These are phyloP conservation scores for Pezizomycotina sp. DNA, from an alignment of 2,329 filamentous ascomycete genomes.

Conservation along the genomic window DNA sequence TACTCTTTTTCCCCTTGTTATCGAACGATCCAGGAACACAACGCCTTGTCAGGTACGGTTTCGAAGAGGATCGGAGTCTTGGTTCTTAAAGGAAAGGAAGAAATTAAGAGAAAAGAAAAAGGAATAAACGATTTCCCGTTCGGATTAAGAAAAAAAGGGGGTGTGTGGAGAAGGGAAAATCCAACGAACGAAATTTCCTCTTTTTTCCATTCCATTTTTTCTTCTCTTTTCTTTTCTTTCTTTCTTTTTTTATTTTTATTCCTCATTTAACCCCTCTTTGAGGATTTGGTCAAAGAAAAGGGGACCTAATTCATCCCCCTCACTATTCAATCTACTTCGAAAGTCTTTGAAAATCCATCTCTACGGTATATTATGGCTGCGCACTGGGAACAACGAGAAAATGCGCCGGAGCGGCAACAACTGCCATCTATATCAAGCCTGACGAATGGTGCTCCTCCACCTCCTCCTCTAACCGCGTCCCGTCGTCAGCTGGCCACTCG, in stretches of 20 bases:
- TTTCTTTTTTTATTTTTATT: too few species aligned
- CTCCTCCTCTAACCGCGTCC: conserved; percentile 13
- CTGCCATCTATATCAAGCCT: conserved; percentile 18
- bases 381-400: too few species aligned
- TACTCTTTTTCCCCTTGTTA: too few species aligned
- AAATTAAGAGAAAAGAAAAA: neutral
- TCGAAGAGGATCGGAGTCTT: neutral
- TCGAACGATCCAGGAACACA: too few species aligned
- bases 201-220: neutral
- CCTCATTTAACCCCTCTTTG: too few species aligned
- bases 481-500: conserved; percentile 16
- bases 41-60: too few species aligned
- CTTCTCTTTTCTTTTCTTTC: conserved; percentile 1
- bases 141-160: too few species aligned
- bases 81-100: neutral
- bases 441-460: conserved; percentile 13
- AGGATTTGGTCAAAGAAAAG: too few species aligned
- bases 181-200: neutral
- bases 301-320: neutral
- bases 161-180: neutral
- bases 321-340: neutral
- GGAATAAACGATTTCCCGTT: too few species aligned
- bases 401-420: conserved; percentile 18
- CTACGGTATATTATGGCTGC: too few species aligned
- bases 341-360: neutral